Percentiles rank a stretch among this genome's conserved stretches.
These are phyloP conservation scores for Mucor piriformis DNA, from an alignment of 371 early-diverging fungal species.

Conservation along the genomic window DNA sequence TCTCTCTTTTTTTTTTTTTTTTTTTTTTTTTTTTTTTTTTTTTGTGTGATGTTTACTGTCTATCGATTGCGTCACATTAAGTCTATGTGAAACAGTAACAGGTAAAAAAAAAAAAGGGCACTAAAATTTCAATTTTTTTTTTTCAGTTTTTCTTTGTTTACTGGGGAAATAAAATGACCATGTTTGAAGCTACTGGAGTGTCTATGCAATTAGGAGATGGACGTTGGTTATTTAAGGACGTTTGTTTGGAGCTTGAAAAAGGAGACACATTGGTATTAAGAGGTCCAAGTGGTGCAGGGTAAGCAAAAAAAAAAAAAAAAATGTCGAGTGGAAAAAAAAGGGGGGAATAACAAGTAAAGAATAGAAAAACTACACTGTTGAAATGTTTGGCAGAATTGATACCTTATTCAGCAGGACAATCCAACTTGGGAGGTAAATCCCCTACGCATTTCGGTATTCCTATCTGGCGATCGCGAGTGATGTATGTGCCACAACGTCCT, in stretches of 20 bases:
- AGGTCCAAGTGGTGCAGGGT: slow-evolving; percentile 81
- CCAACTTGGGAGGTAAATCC: slow-evolving; percentile 61
- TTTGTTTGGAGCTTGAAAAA: slow-evolving; percentile 54
- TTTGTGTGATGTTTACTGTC: no score
- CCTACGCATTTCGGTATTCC: slow-evolving; percentile 71
- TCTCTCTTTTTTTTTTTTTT: no score
- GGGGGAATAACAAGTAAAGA: neutral
- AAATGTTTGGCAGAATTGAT: slow-evolving; percentile 80
- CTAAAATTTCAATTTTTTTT: neutral
- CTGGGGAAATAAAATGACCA: neutral
- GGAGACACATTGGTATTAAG: slow-evolving; percentile 66
- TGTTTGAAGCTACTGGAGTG: slow-evolving; percentile 24
- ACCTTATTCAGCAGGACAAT: slow-evolving; percentile 63
- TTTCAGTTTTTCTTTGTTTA: slow-evolving; percentile 7
- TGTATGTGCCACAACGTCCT: slow-evolving; percentile 90
- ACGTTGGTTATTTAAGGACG: slow-evolving; percentile 65
- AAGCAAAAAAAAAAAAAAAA: slow-evolving; percentile 11
- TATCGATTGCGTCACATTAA: no score
- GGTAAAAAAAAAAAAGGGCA: neutral
- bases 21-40: no score
- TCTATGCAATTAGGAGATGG: slow-evolving; percentile 45
- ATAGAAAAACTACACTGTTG: slow-evolving; percentile 83
- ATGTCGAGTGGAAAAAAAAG: neutral
- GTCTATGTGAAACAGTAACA: no score
- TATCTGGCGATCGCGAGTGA: slow-evolving; percentile 75